These are phyloP conservation scores for Lipomyces mesembrius DNA, from an alignment of 805 yeast genomes.

Conservation along the genomic window DNA sequence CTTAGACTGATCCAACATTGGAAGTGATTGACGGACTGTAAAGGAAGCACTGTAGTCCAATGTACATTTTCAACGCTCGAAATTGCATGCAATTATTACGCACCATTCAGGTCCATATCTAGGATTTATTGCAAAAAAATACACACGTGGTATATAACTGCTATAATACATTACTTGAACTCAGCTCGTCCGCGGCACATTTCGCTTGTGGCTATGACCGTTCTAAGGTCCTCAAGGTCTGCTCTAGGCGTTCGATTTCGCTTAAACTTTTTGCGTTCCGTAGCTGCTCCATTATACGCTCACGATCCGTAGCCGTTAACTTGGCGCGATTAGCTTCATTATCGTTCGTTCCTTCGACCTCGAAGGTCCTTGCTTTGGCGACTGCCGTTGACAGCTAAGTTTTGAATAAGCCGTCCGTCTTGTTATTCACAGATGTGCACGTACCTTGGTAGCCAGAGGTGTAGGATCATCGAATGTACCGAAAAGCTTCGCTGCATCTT, in stretches of 20 bases:
- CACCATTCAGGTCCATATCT: background rate
- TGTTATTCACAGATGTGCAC: background rate
- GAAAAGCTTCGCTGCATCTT: conserved; percentile 52
- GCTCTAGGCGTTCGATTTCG: conserved; percentile 76
- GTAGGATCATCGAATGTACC: conserved; percentile 44
- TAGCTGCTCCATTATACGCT: conserved; percentile 57
- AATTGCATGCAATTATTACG: background rate
- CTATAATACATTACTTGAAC: background rate
- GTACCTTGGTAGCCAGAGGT: conserved; percentile 47
- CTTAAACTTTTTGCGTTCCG: conserved; percentile 67
- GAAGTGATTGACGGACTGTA: too few relatives aligned
- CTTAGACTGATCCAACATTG: too few relatives aligned
- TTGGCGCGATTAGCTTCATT: conserved; percentile 40
- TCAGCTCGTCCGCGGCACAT: background rate
- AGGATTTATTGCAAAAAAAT: background rate
- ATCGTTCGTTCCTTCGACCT: conserved; percentile 43
- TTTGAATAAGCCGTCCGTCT: background rate
- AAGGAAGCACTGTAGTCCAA: too few relatives aligned
- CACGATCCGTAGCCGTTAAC: conserved; percentile 60
- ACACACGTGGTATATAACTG: background rate
- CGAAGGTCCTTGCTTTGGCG: conserved; percentile 16
- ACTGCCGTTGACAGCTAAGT: conserved; percentile 11
- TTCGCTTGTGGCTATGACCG: background rate
- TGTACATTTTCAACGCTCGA: too few relatives aligned
- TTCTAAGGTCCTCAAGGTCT: conserved; percentile 25